phyloP scores from a whole-genome alignment of 2,329 filamentous ascomycete species.

The Phoma sp. region DNA sequence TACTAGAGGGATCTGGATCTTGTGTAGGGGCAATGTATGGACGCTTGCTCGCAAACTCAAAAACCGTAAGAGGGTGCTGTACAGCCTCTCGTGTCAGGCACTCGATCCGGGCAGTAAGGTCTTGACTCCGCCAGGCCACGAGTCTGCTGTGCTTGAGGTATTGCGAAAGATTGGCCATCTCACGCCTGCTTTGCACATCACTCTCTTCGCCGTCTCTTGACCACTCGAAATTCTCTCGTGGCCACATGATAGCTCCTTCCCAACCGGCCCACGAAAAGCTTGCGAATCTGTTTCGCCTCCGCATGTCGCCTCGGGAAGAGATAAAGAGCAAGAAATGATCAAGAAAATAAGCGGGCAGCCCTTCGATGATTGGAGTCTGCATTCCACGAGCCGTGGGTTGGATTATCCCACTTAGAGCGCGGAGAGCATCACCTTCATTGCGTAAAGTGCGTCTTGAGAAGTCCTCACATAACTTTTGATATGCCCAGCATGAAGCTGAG shows the following conservation, averaged over 20 bases:
- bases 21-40: no score
- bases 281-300: slow-evolving; percentile 7
- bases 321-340: slow-evolving; percentile 11
- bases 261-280: slow-evolving; percentile 16
- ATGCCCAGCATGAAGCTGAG: slow-evolving; percentile 6
- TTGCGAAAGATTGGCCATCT: no score
- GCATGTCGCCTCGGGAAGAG: slow-evolving; percentile 1
- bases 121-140: no score
- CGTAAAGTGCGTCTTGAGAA: slow-evolving; percentile 8
- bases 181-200: no score
- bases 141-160: no score
- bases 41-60: no score
- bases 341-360: slow-evolving; percentile 7
- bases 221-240: slow-evolving; percentile 10
- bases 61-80: no score
- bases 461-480: slow-evolving; percentile 13
- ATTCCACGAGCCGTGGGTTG: background rate
- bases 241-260: slow-evolving; percentile 6
- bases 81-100: no score
- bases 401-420: background rate
- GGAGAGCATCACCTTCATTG: slow-evolving; percentile 8
- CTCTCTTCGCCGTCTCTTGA: no score
- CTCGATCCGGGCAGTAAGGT: no score
- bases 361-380: slow-evolving; percentile 2
- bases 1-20: no score